phyloP scores from a whole-genome alignment of 768 basidiomycete genomes.

The Russula griseocarnosa region DNA sequence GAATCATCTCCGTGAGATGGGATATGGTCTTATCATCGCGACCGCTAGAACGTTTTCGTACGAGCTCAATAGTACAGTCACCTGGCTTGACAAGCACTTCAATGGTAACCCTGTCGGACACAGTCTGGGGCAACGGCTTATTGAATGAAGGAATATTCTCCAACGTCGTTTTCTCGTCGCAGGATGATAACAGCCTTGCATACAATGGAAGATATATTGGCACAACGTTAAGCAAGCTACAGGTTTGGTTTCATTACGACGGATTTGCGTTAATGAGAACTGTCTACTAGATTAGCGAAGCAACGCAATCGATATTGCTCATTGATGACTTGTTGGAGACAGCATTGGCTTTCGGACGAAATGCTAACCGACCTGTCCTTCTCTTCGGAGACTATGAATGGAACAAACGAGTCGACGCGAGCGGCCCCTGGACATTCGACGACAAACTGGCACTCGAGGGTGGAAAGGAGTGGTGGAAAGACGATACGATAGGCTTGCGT shows the following conservation, averaged over 20 bases:
- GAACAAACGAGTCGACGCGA: slow-evolving; percentile 23
- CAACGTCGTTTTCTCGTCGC: slow-evolving; percentile 21
- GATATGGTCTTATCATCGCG: slow-evolving; percentile 16
- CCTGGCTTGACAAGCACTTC: slow-evolving; percentile 24
- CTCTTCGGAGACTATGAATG: slow-evolving; percentile 26
- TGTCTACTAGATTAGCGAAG: slow-evolving; percentile 12
- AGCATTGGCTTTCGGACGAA: slow-evolving; percentile 21
- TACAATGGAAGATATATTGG: slow-evolving; percentile 16
- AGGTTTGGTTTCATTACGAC: slow-evolving; percentile 1
- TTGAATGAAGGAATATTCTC: slow-evolving; percentile 11
- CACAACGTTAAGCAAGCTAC: slow-evolving; percentile 19
- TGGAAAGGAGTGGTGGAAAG: slow-evolving; percentile 26
- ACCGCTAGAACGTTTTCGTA: slow-evolving; percentile 13
- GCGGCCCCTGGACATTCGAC: slow-evolving; percentile 19
- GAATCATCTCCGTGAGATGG: slow-evolving; percentile 12
- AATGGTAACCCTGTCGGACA: slow-evolving; percentile 4
- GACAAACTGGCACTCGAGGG: slow-evolving; percentile 20
- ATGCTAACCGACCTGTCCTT: slow-evolving; percentile 10
- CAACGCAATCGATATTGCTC: slow-evolving; percentile 11
- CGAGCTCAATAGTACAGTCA: slow-evolving; percentile 23
- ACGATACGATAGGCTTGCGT: slow-evolving; percentile 15
- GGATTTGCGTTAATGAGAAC: not conserved
- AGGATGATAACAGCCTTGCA: not conserved
- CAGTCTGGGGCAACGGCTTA: not conserved
- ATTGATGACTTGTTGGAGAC: slow-evolving; percentile 25